phyloP scores from a whole-genome alignment of 108 stramenopile genomes.

The Cyclotella choctawhatcheeana region DNA sequence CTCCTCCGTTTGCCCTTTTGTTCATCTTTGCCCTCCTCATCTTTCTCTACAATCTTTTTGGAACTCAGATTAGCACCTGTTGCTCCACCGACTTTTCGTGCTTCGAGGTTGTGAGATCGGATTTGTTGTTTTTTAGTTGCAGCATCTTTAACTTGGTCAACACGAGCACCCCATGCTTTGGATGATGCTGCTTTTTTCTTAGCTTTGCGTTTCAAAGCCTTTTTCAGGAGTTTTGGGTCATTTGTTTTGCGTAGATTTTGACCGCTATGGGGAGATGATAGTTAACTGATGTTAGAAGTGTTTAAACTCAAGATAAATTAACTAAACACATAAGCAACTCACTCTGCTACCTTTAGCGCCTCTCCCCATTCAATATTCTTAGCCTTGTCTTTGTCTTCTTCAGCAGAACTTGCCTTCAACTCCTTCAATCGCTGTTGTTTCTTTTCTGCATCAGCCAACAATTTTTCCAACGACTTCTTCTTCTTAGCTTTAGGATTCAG shows the following conservation, averaged over 20 bases:
- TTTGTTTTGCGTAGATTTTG: slow-evolving; percentile 72
- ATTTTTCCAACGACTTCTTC: slow-evolving; percentile 83
- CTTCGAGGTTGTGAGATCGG: slow-evolving; percentile 80
- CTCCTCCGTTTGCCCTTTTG: slow-evolving; percentile 45
- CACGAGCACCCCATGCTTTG: slow-evolving; percentile 85
- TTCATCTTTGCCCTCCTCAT: slow-evolving; percentile 19
- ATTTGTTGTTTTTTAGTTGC: slow-evolving; percentile 80
- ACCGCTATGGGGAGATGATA: slow-evolving; percentile 13
- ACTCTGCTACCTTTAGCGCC: slow-evolving; percentile 70
- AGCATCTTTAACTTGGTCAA: slow-evolving; percentile 71
- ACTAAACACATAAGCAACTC: slow-evolving; percentile 22
- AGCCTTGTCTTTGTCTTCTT: slow-evolving; percentile 77
- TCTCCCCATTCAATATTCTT: slow-evolving; percentile 81
- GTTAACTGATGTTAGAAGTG: neutral
- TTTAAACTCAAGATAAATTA: neutral
- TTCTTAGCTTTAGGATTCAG: slow-evolving; percentile 61
- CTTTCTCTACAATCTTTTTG: slow-evolving; percentile 70
- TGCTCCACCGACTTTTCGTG: slow-evolving; percentile 77
- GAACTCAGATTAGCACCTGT: slow-evolving; percentile 78
- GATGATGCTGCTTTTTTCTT: slow-evolving; percentile 83
- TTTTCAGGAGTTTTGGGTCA: slow-evolving; percentile 84
- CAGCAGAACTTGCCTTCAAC: slow-evolving; percentile 59
- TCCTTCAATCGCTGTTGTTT: slow-evolving; percentile 78
- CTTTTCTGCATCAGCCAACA: slow-evolving; percentile 86
- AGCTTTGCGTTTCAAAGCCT: slow-evolving; percentile 82